These are phyloP conservation scores for Populus euphratica DNA, from an alignment of 345 rosid genomes.

Conservation along the genomic window DNA sequence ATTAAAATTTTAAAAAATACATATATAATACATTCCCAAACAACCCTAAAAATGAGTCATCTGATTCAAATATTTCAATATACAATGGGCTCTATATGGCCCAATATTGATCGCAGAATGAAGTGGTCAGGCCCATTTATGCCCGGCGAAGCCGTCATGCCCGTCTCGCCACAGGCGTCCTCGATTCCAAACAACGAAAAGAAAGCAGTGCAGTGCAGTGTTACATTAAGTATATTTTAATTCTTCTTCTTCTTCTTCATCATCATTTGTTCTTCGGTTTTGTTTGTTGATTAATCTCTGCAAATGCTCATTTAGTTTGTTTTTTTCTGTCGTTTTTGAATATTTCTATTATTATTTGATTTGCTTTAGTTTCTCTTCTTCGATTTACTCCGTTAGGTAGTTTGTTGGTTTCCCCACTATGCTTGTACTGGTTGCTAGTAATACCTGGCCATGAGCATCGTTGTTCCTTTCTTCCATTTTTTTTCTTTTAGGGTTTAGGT, in stretches of 20 bases:
- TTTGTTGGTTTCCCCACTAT: not conserved
- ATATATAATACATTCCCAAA: too few species aligned
- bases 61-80: too few species aligned
- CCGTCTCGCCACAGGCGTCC: too few species aligned
- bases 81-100: not conserved
- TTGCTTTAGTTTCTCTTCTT: not conserved
- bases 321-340: too few species aligned
- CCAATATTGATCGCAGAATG: not conserved
- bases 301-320: not conserved
- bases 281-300: not conserved
- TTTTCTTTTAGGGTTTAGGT: not conserved
- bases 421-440: not conserved
- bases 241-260: too few species aligned
- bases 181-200: too few species aligned
- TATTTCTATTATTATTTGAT: too few species aligned
- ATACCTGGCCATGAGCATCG: not conserved
- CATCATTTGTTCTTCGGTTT: not conserved
- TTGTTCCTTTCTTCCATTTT: not conserved
- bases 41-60: too few species aligned
- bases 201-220: not conserved
- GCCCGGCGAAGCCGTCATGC: too few species aligned
- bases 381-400: not conserved
- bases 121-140: not conserved
- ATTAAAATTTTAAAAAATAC: too few species aligned
- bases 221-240: not conserved